Evolutionary conservation across 176 grass and related monocot species (phyloP), one percentile per base, ranked within the genome.

Genomic region (Metroxylon sagu): DNA sequence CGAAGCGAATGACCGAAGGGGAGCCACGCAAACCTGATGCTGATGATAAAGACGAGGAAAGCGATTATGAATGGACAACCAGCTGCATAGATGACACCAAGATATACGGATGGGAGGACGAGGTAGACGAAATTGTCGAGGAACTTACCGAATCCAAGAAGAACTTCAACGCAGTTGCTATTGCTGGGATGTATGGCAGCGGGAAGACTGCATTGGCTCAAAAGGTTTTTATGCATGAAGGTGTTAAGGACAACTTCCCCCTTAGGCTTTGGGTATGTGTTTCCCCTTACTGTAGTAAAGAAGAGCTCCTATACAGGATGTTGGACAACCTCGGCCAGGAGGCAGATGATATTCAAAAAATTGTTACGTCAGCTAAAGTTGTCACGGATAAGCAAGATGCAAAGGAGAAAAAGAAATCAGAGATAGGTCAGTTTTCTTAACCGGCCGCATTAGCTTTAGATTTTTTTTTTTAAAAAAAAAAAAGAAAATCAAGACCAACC

Each of bases 281-380:
- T 1, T 74, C 75, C 29, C 81, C 81, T 19, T 7, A n/a, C 25
- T 54, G 73, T 25, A 59, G 74, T 50, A 62, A 26, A 48, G 14
- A 35, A 53, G 17, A 16, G 57, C 81, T 83, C 16, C 81, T 83
- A 60, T 83, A 83, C 54, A 70, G 81, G 59, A 83, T 83, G 74
- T 70, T 83, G 29, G 81, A 83, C 81, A 83, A 83, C 81, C 81
- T 83, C 49, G 75, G 81, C 54, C 69, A 74, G 29, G 81, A 83
- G 70, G 74, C 75, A n/a, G 3, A 0, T 49, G 64, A 66, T 54
- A 29, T 83, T 5, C 69, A 83, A 65, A 3, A 16, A 0, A 50
- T 70, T 50, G 70, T 83, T 49, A 3, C 65, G 21, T 23, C 21
- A 23, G 21, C 21, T 23, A 0, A 23, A 23, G 21, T 23, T 23